Evolutionary conservation across 805 yeast species (phyloP).

Genomic region (Brettanomyces nanus): DNA sequence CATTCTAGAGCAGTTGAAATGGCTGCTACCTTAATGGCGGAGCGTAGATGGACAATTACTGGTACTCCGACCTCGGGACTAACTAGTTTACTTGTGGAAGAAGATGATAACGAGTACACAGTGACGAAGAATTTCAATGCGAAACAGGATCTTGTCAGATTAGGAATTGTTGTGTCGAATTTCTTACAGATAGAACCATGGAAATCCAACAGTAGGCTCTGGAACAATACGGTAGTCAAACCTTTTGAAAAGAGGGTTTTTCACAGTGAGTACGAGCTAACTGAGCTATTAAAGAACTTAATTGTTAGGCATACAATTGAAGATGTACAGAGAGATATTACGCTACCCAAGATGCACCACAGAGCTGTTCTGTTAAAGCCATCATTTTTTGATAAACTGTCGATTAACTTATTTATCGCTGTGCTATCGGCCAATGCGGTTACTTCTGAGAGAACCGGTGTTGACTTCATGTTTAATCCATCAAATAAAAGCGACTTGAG

Average conservation of each 20-base stretch:
- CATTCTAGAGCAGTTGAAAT: slow-evolving; percentile 40
- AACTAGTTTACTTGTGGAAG: slow-evolving; percentile 44
- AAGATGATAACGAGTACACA: slow-evolving; percentile 30
- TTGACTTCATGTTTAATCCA: slow-evolving; percentile 66
- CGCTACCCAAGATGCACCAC: slow-evolving; percentile 51
- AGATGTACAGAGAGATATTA: slow-evolving; percentile 48
- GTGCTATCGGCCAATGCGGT: slow-evolving; percentile 68
- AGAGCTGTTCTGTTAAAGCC: slow-evolving; percentile 53
- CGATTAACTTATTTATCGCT: slow-evolving; percentile 57
- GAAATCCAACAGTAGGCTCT: slow-evolving; percentile 35
- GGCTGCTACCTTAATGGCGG: slow-evolving; percentile 42
- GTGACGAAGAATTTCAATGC: slow-evolving; percentile 44
- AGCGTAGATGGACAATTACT: slow-evolving; percentile 65
- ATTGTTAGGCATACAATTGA: slow-evolving; percentile 48
- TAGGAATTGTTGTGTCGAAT: slow-evolving; percentile 45
- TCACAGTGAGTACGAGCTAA: slow-evolving; percentile 35
- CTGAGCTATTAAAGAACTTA: slow-evolving; percentile 35
- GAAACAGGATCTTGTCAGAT: slow-evolving; percentile 41
- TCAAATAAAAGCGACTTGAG: slow-evolving; percentile 45
- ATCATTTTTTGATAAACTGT: slow-evolving; percentile 50
- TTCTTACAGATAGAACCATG: slow-evolving; percentile 57
- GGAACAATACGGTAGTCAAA: slow-evolving; percentile 38
- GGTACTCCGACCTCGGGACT: slow-evolving; percentile 74
- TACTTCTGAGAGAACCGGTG: slow-evolving; percentile 58
- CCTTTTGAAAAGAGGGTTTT: slow-evolving; percentile 36